Base-by-base conservation (phyloP, 2,329 filamentous ascomycete species). In the Cordyceps pruinosa region DNA sequence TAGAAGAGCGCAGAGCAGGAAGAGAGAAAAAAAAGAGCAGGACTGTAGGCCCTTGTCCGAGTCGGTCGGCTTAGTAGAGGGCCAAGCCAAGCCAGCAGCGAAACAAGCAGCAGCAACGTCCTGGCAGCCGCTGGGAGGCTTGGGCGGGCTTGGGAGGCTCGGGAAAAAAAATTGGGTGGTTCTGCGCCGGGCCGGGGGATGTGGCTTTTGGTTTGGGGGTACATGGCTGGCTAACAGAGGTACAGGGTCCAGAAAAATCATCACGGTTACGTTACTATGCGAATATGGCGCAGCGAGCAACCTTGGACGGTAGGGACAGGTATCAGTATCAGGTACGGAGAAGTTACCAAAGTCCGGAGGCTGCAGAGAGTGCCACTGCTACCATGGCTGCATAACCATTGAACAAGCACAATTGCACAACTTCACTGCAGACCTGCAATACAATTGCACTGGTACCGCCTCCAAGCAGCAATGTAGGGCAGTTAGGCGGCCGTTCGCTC, bases 1-100 rank as follows among this genome's bases (percentile, higher is more conserved):
- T 52, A 60, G 60, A 60, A 65, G 60, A 61, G 56, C 59, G 58
- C 58, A 60, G 58, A 57, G 46, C 21, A 50, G 25, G 37, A 32
- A 19, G n/a, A 44, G 53, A 51, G 56, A 50, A 48, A 57, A 57
- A 49, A 55, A 30, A 34, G 28, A 7, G 42, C 39, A 39, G 53
- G 23, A 39, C 13, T 23, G 28, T 30, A 51, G 19, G 47, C 9
- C 37, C 37, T 44, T 28, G 28, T 42, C 25, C 41, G 21, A 13
- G 25, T 34, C 45, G 26, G 32, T 15, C 45, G 54, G 54, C 35
- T 50, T 56, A 56, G 45, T 44, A 44, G 42, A 30, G 39, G 37
- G 50, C 32, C 25, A 30, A 53, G 28, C 45, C 50, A 17, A 41
- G 32, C 52, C 52, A 42, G 48, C 35, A 28, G 42, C 51, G 32